Evolutionary conservation across 306 rosid species (phyloP).

Genomic region (Coriaria nepalensis): DNA sequence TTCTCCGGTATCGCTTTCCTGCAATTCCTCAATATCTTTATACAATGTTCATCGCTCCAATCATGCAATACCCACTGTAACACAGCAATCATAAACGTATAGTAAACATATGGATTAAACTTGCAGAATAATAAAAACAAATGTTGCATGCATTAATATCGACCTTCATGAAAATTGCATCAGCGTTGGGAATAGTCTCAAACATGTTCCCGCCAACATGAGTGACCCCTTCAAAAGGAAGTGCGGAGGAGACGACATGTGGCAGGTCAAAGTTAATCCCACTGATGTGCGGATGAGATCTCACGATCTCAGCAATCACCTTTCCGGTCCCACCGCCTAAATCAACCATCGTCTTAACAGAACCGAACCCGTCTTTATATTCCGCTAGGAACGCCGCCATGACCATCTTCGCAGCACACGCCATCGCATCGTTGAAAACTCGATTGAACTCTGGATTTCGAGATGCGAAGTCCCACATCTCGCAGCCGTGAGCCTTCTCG

Average conservation of each 20-base stretch:
- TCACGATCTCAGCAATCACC: conserved; percentile 16
- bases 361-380: conserved; percentile 16
- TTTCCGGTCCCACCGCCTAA: conserved; percentile 17
- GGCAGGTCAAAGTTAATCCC: conserved; percentile 21
- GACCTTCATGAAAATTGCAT: conserved; percentile 19
- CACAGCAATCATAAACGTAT: not conserved
- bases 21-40: conserved; percentile 35
- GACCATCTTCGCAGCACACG: conserved; percentile 7
- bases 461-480: conserved; percentile 19
- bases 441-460: conserved; percentile 10
- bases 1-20: conserved; percentile 37
- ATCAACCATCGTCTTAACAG: conserved; percentile 6
- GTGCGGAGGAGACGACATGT: conserved; percentile 4
- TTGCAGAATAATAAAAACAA: not conserved
- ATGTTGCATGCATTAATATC: not conserved
- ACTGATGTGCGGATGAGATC: conserved; percentile 12
- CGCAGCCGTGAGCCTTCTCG: conserved; percentile 17
- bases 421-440: conserved; percentile 19
- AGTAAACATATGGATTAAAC: not conserved
- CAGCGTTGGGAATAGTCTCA: conserved; percentile 13
- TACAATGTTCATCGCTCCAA: conserved; percentile 30
- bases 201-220: conserved; percentile 23
- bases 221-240: too few relatives aligned
- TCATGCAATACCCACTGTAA: conserved; percentile 14
- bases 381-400: not conserved